Base-by-base conservation (phyloP, 805 yeast species). In the Lachancea sp. region DNA sequence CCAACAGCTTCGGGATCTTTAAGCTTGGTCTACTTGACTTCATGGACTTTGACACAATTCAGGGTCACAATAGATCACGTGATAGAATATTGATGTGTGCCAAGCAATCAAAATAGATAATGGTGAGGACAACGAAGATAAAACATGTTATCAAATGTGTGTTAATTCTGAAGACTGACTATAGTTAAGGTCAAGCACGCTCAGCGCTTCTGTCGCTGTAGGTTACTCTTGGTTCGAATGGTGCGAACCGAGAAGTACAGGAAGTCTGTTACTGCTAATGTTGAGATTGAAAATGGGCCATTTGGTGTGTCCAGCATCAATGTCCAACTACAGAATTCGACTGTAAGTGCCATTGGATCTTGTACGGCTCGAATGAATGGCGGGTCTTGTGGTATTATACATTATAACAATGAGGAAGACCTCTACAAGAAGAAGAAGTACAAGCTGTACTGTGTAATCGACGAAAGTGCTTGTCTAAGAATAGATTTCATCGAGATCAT, bases 401-500 rank as follows among this genome's bases (percentile, higher is more conserved):
- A 45, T 20, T 45, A 37, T 20, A 43, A 45, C 22, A 26, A 32
- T 2, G 34, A 23, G 12, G 19, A 21, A 9, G 42, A 43, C 3
- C 28, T 45, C 5, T 9, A 17, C 6, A 25, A 19, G 6, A 16
- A 12, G 4, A 18, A 26, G n/a, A 39, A 35, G 15, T 45, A 36
- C 32, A 33, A 39, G 21, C 15, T 45, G 18, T 43, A 43, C 28
- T 42, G 46, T 25, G 18, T 40, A 12, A 29, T 42, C 13, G 43
- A 34, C 15, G 35, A 35, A 20, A 42, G 34, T 34, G 34, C 35
- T 2, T 28, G 39, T 15, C 34, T 43, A n/a, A 29, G 49, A 28
- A 38, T 45, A 5, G 49, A 45, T 32, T 45, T 45, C 35, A 34
- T 43, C 12, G 34, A 34, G 21, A 12, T 39, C 29, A 13, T 2